Conservation (phyloP, 2,329 filamentous ascomycete genomes). For the Orbilia oligospora region DNA sequence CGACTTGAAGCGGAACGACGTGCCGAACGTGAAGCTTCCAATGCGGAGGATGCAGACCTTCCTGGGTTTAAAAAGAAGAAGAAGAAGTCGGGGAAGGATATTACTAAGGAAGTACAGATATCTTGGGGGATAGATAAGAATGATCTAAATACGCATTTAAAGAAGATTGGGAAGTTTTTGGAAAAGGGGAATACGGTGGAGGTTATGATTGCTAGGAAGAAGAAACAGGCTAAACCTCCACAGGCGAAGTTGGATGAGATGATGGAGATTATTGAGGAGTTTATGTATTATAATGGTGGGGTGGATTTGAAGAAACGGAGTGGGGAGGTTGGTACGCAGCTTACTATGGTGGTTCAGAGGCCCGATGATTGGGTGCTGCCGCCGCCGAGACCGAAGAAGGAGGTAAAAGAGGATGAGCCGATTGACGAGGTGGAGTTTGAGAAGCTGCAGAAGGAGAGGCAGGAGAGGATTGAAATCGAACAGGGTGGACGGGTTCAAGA, state of each 20-base stretch:
- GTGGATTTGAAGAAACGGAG: slow-evolving; percentile 28
- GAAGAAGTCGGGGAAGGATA: slow-evolving; percentile 27
- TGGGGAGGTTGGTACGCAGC: slow-evolving; percentile 43
- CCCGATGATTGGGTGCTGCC: slow-evolving; percentile 56
- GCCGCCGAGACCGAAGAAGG: slow-evolving; percentile 38
- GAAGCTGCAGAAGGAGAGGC: slow-evolving; percentile 18
- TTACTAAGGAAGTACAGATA: slow-evolving; percentile 82
- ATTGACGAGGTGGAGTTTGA: slow-evolving; percentile 21
- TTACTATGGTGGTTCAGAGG: slow-evolving; percentile 50
- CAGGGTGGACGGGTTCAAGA: background rate
- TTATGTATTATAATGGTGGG: slow-evolving; percentile 59
- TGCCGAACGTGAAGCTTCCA: background rate
- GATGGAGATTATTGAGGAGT: slow-evolving; percentile 70
- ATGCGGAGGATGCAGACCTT: background rate
- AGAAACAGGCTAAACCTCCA: slow-evolving; percentile 74
- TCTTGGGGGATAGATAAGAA: slow-evolving; percentile 87
- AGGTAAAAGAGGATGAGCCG: slow-evolving; percentile 5
- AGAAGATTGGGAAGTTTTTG: slow-evolving; percentile 78
- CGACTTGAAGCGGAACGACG: slow-evolving; percentile 30
- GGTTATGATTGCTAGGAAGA: slow-evolving; percentile 78
- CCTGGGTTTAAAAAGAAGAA: slow-evolving; percentile 34
- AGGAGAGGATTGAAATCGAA: slow-evolving; percentile 1
- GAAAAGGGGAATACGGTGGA: slow-evolving; percentile 82
- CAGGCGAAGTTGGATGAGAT: slow-evolving; percentile 75
- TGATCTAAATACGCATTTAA: slow-evolving; percentile 81